Base-by-base conservation (phyloP, 1,284 basidiomycete genomes). In the Rhizoctonia solani region DNA sequence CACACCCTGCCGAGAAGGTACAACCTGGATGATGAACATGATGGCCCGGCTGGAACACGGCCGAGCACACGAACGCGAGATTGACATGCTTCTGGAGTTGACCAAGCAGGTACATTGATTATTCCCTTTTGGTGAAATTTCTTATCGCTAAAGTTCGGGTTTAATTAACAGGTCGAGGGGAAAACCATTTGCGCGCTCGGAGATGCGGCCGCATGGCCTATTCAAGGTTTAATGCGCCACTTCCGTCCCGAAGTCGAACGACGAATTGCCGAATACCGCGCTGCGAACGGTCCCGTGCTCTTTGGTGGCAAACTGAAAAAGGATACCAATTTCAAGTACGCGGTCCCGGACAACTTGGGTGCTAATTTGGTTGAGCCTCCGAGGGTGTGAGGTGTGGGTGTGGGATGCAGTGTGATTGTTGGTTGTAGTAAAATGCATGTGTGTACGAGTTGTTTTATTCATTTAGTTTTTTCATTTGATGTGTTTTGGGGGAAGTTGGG, bases 11-110 rank as follows among this genome's bases (percentile, higher is more conserved):
- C 83, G 95, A 73, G 95, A 97, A 77, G 95, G 95, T 54, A 97
- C 95, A 1, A 95, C 93, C 0, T 97, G 95, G 95, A 93, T 98
- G 90, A 92, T 90, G 86, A 96, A 97, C 79, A 96, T 97, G 92
- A 97, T 97, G 94, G 86, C 93, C 76, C 87, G 94, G 61, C 85
- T 95, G 79, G 89, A 91, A 42, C 89, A 92, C 75, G 95, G 96
- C 2, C 85, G 94, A 19, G 93, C 89, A 0, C 92, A 96, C 76
- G 84, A 86, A 73, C 88, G 96, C 69, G 96, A 99, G 81, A 96
- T 98, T 71, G 96, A 98, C 79, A 97, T 97, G 95, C 81, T 98
- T 8, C 85, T 94, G 49, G 94, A 97, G 78, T 78, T 97, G 50
- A 95, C 92, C 86, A 47, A 53, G 47, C 44, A 46, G 37, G 37